phyloP scores from a whole-genome alignment of 495 filamentous ascomycete species.

The Penicillium crystallinum region DNA sequence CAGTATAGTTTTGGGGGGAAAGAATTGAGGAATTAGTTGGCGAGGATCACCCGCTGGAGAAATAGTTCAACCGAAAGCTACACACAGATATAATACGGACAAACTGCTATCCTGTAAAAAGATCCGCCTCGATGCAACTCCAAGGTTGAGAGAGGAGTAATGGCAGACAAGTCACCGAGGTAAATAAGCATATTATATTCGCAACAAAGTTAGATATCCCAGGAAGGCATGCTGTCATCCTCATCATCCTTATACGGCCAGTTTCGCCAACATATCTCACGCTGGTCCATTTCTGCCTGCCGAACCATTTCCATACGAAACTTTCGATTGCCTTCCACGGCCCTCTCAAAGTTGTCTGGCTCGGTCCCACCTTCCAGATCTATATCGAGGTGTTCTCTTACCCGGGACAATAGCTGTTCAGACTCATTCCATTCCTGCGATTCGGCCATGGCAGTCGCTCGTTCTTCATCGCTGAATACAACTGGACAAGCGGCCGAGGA shows the following conservation, averaged over 20 bases:
- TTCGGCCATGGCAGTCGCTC: constrained; percentile 24
- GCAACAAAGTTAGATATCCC: constrained; percentile 6
- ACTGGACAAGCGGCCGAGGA: constrained; percentile 24
- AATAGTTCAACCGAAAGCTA: no score
- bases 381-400: constrained; percentile 24
- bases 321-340: constrained; percentile 12
- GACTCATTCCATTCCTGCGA: constrained; percentile 36
- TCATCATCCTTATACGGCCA: constrained; percentile 31
- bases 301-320: constrained; percentile 21
- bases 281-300: constrained; percentile 17
- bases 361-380: constrained; percentile 27
- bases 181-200: constrained; percentile 4
- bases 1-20: no score
- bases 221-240: constrained; percentile 11
- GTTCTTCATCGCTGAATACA: constrained; percentile 25
- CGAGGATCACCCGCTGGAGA: no score
- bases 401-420: constrained; percentile 22
- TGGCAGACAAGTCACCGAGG: no score
- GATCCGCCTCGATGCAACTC: no score
- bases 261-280: constrained; percentile 25
- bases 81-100: no score
- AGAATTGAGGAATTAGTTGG: no score
- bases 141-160: no score
- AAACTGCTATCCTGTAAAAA: no score
- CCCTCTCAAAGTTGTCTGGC: constrained; percentile 23